Evolutionary conservation across 1,284 basidiomycete species (phyloP), one percentile per base, ranked within the genome.

Genomic region (Gomphus bonarii): DNA sequence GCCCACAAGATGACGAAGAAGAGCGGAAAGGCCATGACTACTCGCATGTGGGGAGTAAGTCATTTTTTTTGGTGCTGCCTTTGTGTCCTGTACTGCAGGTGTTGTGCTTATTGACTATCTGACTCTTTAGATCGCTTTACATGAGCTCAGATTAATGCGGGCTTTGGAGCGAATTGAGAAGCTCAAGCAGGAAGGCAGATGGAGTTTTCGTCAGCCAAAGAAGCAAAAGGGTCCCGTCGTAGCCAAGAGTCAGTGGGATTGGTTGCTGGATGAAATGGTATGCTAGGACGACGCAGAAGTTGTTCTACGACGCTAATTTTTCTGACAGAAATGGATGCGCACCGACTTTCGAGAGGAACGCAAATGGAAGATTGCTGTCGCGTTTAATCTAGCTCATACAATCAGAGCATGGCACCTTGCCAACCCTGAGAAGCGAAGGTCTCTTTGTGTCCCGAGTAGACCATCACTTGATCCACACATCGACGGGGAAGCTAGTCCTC

Each of bases 201-300:
- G 97, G 97, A 90, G 89, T 65, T 91, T 97, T 66, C 77, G 95
- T 50, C 97, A 99, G 66, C 91, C 93, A 1, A 97, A 97, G 73
- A 97, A 95, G 70, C 90, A 95, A 64, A 79, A 90, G 55, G 87
- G 84, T 8, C 91, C 92, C 8, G 81, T 84, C 1, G 70, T 91
- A 36, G 75, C 77, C 5, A 98, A 98, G 70, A 82, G 88, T 0
- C 94, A 98, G 65, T 95, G 93, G 91, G 97, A 99, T 69, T 91
- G 94, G 69, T 74, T 99, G 31, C 73, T 99, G 67, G 97, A 99
- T 61, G 97, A 99, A 72, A 93, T 98, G 92, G 91, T 91, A 60
- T 64, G 79, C 73, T 48, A 12, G 40, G 44, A 18, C 38, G n/a
- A 28, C 25, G 25, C 25, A 5, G 25, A 28, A 28, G 25, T 28